Evolutionary conservation across 176 grass and related monocot species (phyloP), one percentile per base, ranked within the genome.

Genomic region (Leersia perrieri): DNA sequence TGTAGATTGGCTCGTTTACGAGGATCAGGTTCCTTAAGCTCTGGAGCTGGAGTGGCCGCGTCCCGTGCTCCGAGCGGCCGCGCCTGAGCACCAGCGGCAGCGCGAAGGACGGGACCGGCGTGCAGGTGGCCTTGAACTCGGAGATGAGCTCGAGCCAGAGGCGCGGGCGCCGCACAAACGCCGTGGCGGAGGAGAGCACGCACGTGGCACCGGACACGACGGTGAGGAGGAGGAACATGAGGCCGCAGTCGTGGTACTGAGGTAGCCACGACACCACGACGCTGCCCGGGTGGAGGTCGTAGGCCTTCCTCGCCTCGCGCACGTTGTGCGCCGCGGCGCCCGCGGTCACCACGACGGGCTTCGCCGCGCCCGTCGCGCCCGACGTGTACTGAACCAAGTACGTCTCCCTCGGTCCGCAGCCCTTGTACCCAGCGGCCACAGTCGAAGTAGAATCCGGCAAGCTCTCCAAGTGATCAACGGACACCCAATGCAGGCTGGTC

Each of bases 361-460:
- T 84, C 58, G 89, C 60, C 11, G 55, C 49, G 15, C 85, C 89
- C 0, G 89, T 91, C 31, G 89, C 77, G 18, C 89, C 89, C n/a
- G 89, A 91, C 32, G 89, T 91, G 85, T 91, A 91, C 81, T 91
- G 89, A 29, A 91, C 39, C 69, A 91, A 74, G 72, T 88, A 91
- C 41, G 31, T 25, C 71, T 88, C 89, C 7, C n/a, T 22, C 29
- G 89, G 73, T 1, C 38, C 82, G 36, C 85, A 88, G 66, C 77
- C 89, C 31, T 3, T 3, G 35, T 91, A 83, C 32, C 32, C 30
- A 14, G 3, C 73, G 1, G 2, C 73, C 2, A 12, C 72, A 27
- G 45, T 31, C 44, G 62, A 18, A 0, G 13, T 30, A 13, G 5
- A 12, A 11, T 11, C 2, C 5, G 49, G 49, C 22, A 11, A 7